Evolutionary conservation across 305 asterid species (phyloP), one percentile per base, ranked within the genome.

Genomic region (Lippia alba): DNA sequence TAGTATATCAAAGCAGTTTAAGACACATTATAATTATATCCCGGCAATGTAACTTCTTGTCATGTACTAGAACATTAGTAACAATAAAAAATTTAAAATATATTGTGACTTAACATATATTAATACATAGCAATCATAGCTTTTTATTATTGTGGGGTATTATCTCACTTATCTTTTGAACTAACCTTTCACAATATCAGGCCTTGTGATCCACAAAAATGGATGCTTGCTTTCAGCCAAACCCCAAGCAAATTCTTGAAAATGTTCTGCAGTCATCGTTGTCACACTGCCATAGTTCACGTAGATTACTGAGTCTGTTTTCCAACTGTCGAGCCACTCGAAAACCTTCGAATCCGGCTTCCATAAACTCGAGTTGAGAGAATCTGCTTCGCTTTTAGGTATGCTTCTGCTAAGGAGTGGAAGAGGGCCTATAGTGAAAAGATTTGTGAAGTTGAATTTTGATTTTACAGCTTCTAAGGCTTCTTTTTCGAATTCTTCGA

Each of bases 241-340:
- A 1, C 89, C 91, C 84, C 80, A 76, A 0, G 84, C 91, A 5
- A 86, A 83, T 34, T 83, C 91, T 3, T 15, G 71, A 8, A 87
- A 82, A 18, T 87, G 82, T 1, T 70, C 14, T 3, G 65, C 34
- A 1, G 81, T 56, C 89, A 85, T 85, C 8, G 85, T 82, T 12
- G 87, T 80, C 56, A 83, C 73, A 51, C 87, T 85, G 16, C 86
- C 89, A 6, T 85, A 87, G 60, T 85, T 87, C 12, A 87, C 85
- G 15, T 78, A 85, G 33, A 85, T 59, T 2, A 87, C 85, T 7
- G 89, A 85, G 0, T 51, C 74, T 0, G 77, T 69, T 41, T 73
- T 57, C 49, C 36, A 56, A 7, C 39, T 12, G 36, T 80, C 85
- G 2, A 85, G 63, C 93, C 93, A 81, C 0, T 85, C 80, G 20